These are phyloP conservation scores for Apiospora koreana DNA, from an alignment of 2,329 filamentous ascomycete genomes.

Conservation along the genomic window DNA sequence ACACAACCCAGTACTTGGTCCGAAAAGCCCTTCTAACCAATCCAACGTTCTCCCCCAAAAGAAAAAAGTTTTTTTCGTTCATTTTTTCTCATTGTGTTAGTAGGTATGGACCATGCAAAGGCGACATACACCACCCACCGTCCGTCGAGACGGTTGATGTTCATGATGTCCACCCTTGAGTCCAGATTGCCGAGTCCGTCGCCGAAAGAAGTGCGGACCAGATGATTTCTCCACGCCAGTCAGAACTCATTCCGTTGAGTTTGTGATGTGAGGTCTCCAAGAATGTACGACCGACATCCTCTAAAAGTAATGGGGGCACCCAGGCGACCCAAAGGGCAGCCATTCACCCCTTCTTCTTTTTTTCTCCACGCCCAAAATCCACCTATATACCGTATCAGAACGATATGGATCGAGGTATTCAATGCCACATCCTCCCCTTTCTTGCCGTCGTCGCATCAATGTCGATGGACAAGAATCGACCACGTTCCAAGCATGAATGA, in stretches of 20 bases:
- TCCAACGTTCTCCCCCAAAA: slow-evolving; percentile 26
- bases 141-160: neutral
- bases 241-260: neutral
- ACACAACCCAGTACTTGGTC: slow-evolving; percentile 23
- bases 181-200: slow-evolving; percentile 11
- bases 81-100: slow-evolving; percentile 19
- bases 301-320: neutral
- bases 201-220: slow-evolving; percentile 6
- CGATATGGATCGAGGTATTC: neutral
- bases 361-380: neutral
- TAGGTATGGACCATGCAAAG: slow-evolving; percentile 12
- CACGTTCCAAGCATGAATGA: neutral
- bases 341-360: neutral
- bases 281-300: neutral
- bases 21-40: slow-evolving; percentile 24
- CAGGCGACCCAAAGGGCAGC: neutral
- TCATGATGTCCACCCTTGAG: neutral
- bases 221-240: neutral
- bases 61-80: slow-evolving; percentile 22
- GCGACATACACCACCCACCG: too few relatives aligned
- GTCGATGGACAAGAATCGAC: neutral
- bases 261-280: neutral
- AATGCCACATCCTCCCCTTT: neutral
- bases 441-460: neutral
- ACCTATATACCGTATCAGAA: neutral